Percentiles rank a stretch among this genome's conserved stretches.
These are phyloP conservation scores for Boletus insuetus DNA, from an alignment of 768 basidiomycete species.

Conservation along the genomic window DNA sequence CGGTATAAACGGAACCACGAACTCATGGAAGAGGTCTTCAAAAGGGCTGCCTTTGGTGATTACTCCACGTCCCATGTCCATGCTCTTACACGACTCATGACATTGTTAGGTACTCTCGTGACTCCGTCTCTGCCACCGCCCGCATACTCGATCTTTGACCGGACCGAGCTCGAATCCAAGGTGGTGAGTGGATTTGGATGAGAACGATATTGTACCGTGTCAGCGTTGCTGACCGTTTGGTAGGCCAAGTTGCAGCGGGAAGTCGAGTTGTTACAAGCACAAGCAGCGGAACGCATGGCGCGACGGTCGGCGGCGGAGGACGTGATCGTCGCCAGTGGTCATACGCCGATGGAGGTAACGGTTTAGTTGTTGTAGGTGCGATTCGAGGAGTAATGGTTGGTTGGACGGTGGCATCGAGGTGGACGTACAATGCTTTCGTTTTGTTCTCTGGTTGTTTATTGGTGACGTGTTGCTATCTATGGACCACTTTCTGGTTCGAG, in stretches of 20 bases:
- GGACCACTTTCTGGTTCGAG: not conserved
- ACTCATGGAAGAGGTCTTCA: slow-evolving; percentile 80
- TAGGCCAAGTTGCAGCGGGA: slow-evolving; percentile 61
- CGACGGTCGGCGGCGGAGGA: slow-evolving; percentile 29
- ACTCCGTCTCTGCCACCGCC: slow-evolving; percentile 39
- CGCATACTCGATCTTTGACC: slow-evolving; percentile 62
- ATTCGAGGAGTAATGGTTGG: not conserved
- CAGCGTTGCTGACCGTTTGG: not conserved
- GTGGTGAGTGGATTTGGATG: slow-evolving; percentile 38
- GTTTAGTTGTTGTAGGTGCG: slow-evolving; percentile 5
- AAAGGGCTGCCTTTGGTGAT: slow-evolving; percentile 62
- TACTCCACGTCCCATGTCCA: not conserved
- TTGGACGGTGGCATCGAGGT: not conserved
- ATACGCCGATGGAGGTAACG: slow-evolving; percentile 30
- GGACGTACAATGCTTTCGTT: not conserved
- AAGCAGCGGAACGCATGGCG: slow-evolving; percentile 44
- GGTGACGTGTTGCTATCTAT: not conserved
- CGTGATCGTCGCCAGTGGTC: slow-evolving; percentile 30
- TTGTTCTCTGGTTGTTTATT: not conserved
- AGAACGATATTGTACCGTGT: not conserved
- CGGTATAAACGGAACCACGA: slow-evolving; percentile 82
- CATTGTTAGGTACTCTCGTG: slow-evolving; percentile 42
- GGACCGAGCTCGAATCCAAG: slow-evolving; percentile 54
- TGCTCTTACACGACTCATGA: not conserved
- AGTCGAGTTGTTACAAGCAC: slow-evolving; percentile 51